These are phyloP conservation scores for Podila epigama DNA, from an alignment of 192 early-diverging fungal species.

Conservation along the genomic window DNA sequence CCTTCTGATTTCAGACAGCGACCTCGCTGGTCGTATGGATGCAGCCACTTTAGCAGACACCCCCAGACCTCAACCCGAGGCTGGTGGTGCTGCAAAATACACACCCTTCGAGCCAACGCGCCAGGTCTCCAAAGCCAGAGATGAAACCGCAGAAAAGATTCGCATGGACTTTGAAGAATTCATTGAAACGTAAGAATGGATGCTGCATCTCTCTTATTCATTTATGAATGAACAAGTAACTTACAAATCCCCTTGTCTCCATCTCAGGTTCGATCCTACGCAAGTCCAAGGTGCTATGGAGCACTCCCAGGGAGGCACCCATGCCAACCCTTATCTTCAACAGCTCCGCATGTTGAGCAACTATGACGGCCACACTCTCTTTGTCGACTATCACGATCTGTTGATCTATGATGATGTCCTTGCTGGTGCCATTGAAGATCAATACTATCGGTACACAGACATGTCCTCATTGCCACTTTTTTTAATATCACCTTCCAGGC, in stretches of 20 bases:
- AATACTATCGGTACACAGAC: constrained; percentile 66
- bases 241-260: no score
- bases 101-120: constrained; percentile 42
- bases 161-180: constrained; percentile 49
- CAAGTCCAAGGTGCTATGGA: constrained; percentile 17
- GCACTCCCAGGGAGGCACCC: constrained; percentile 18
- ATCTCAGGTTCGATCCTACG: constrained; percentile 22
- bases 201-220: no score
- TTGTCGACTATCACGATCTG: constrained; percentile 75
- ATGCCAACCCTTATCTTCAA: constrained; percentile 59
- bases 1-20: constrained; percentile 32
- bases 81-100: constrained; percentile 11
- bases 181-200: constrained; percentile 28
- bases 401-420: constrained; percentile 64
- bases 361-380: constrained; percentile 69
- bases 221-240: no score
- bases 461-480: background rate
- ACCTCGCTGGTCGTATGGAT: constrained; percentile 42
- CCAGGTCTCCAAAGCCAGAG: constrained; percentile 39
- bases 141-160: constrained; percentile 50
- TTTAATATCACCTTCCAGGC: background rate
- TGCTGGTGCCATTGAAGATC: constrained; percentile 66
- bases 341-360: constrained; percentile 69
- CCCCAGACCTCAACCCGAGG: constrained; percentile 21
- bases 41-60: constrained; percentile 43